Percentiles rank a stretch among this genome's conserved stretches.
Evolutionary conservation across 75 land plant genomes (phyloP).

Genomic region (Adiantum capillusveneris): DNA sequence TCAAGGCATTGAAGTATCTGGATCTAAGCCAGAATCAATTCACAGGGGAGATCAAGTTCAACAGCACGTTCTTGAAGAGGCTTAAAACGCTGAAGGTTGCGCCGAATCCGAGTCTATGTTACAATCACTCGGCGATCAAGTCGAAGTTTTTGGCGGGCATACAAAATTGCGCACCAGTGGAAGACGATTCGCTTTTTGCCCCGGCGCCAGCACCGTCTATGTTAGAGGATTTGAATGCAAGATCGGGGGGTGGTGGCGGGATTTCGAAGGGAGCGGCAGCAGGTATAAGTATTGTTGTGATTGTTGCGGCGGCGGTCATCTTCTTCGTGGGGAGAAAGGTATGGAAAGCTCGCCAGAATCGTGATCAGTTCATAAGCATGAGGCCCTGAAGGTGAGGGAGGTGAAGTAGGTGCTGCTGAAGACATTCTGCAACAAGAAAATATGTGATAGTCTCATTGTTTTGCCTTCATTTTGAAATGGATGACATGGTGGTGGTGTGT

Average conservation of each 20-base stretch:
- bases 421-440: no score
- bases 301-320: not conserved
- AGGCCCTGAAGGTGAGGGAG: not conserved
- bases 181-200: not conserved
- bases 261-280: not conserved
- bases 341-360: not conserved
- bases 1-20: constrained; percentile 44
- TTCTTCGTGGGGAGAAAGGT: constrained; percentile 1
- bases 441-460: no score
- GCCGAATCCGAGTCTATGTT: constrained; percentile 61
- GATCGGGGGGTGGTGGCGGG: not conserved
- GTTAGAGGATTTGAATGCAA: not conserved
- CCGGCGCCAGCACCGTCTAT: not conserved
- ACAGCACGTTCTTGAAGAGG: constrained; percentile 35
- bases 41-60: constrained; percentile 71
- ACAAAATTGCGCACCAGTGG: constrained; percentile 41
- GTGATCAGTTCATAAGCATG: not conserved
- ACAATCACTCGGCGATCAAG: constrained; percentile 45
- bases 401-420: no score
- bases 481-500: no score
- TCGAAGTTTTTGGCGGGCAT: constrained; percentile 64
- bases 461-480: no score
- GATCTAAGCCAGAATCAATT: constrained; percentile 69
- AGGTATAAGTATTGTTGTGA: not conserved
- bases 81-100: constrained; percentile 51